Base-by-base conservation (phyloP, 2,329 filamentous ascomycete species). In the Pseudopithomyces maydicus region DNA sequence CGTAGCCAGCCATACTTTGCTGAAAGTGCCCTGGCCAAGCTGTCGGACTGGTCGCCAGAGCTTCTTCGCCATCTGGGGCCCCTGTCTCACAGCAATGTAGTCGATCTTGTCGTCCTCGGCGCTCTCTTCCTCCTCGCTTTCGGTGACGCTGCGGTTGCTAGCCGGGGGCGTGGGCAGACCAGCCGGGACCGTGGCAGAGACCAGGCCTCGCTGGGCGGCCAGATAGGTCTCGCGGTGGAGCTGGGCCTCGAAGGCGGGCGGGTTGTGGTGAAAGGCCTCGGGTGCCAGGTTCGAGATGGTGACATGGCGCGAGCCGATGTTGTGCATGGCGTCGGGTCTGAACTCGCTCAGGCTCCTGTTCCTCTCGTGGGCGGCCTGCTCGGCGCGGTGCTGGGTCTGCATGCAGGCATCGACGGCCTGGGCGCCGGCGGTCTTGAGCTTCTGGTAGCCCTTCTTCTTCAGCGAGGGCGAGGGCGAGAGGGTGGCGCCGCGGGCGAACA, bases 21-120 rank as follows among this genome's bases (percentile, higher is more conserved):
- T 97, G 75, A 99, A 99, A 0, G 95, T 97, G 36, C 95, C 95
- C 68, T 97, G 91, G 5, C 95, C 95, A 6, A 99, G 84, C 62
- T 88, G 80, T 56, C 90, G 89, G 38, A 99, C 78, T 12, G 89
- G 90, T 63, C 90, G 86, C 87, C 95, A 99, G 19, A 86, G 82
- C 73, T 93, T 92, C 63, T 85, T 91, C 87, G 48, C 84, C 80
- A 88, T 62, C 89, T 67, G 90, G 83, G 70, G 92, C 46, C 79
- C 78, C 45, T 77, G 78, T 44, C 80, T 78, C 52, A 80, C 78
- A 29, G 77, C 76, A n/a, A 81, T 72, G 65, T 78, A 80, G 46
- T 79, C 72, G 33, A 73, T 71, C 60, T 76, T 76, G 54, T 78
- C 74, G 23, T 78, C 72, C 51, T 79, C 75, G 17, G 77, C 73